Evolutionary conservation across 2,329 filamentous ascomycete genomes (phyloP).

Genomic region (Teratosphaeria nubilosa): DNA sequence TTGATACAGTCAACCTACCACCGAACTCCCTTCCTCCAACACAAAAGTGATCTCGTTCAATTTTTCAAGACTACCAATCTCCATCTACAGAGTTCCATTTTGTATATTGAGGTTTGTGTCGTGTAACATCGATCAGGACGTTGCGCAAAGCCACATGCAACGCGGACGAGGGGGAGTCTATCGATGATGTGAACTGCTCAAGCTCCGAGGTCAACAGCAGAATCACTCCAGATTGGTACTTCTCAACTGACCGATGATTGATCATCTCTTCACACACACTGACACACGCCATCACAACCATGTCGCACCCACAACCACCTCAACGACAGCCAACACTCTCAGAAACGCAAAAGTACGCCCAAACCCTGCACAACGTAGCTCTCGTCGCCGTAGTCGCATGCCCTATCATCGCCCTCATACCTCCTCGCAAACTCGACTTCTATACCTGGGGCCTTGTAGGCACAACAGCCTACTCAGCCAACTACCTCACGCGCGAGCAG

Average conservation of each 20-base stretch:
- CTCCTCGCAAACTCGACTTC: conserved; percentile 52
- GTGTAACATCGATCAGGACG: not conserved
- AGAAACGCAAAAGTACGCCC: conserved; percentile 21
- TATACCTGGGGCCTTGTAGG: conserved; percentile 47
- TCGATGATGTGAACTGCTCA: not conserved
- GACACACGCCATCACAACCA: not conserved
- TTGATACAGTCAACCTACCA: not conserved
- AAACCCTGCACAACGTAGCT: conserved; percentile 35
- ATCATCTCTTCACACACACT: not conserved
- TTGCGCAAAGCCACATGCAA: not conserved
- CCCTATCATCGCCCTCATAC: conserved; percentile 45
- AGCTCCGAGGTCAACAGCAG: not conserved
- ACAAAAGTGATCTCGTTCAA: not conserved
- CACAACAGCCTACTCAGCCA: conserved; percentile 40
- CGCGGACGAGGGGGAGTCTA: no score
- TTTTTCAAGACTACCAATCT: not conserved
- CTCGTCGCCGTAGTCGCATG: conserved; percentile 42
- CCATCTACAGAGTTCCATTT: not conserved
- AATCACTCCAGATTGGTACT: not conserved
- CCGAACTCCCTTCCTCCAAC: not conserved
- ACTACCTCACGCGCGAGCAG: conserved; percentile 35
- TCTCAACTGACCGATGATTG: not conserved
- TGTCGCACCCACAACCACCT: conserved; percentile 19
- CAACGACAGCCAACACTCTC: conserved; percentile 13
- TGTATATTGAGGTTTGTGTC: not conserved